These are phyloP conservation scores for Physcomitrium patens DNA, from an alignment of 225 moss, liverwort and hornwort species.

Conservation along the genomic window DNA sequence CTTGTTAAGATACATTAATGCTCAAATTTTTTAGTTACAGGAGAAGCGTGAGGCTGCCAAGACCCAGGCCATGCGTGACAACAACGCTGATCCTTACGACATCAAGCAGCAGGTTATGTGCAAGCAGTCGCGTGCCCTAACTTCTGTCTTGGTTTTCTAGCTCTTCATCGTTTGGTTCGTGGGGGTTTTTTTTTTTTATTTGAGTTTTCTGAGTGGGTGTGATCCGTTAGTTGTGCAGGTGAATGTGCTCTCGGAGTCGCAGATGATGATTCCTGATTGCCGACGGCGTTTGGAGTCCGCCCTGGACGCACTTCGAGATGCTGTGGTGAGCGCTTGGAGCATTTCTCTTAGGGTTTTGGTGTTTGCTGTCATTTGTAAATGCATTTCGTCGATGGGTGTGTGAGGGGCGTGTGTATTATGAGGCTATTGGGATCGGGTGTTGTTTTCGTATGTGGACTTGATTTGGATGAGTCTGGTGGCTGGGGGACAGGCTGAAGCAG, in stretches of 20 bases:
- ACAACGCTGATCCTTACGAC: conserved; percentile 56
- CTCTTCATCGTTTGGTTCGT: neutral
- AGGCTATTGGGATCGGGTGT: too few species aligned
- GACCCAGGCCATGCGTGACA: conserved; percentile 56
- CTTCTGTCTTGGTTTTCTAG: neutral
- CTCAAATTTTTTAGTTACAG: too few species aligned
- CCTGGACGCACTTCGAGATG: conserved; percentile 36
- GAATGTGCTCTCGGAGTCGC: conserved; percentile 49
- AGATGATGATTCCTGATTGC: conserved; percentile 54
- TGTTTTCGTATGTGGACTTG: too few species aligned
- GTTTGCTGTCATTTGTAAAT: too few species aligned
- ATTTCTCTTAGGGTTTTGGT: conserved; percentile 18
- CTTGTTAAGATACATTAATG: too few species aligned
- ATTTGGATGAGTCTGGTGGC: neutral
- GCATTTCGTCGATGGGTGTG: too few species aligned
- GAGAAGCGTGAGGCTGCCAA: conserved; percentile 60
- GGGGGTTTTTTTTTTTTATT: neutral
- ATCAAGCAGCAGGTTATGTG: conserved; percentile 52
- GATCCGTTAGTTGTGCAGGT: conserved; percentile 6
- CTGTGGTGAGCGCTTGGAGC: conserved; percentile 30
- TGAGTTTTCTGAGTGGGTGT: neutral
- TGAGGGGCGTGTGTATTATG: too few species aligned
- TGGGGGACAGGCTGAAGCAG: conserved; percentile 39
- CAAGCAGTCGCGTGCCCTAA: too few species aligned
- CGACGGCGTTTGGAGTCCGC: conserved; percentile 46